Percentiles rank a stretch among this genome's conserved stretches.
Evolutionary conservation across 1,284 basidiomycete genomes (phyloP).

Genomic region (Sporisorium iseilematis-ciliati): DNA sequence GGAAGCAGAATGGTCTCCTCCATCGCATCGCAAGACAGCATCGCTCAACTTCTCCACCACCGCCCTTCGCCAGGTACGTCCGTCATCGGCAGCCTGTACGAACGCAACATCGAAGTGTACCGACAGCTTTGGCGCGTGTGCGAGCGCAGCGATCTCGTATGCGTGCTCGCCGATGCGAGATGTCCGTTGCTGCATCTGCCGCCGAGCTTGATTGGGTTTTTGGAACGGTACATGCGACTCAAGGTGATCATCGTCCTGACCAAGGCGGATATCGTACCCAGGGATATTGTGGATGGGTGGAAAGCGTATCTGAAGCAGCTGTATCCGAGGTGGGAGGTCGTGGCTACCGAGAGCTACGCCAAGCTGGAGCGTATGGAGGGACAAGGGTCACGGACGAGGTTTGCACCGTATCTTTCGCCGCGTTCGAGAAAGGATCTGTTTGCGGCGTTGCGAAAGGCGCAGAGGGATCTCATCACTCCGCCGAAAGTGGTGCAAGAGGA

Average conservation of each 20-base stretch:
- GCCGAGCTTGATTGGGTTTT: slow-evolving; percentile 72
- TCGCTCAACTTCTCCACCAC: slow-evolving; percentile 26
- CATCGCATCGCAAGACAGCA: slow-evolving; percentile 36
- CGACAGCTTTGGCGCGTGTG: slow-evolving; percentile 61
- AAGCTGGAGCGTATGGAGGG: slow-evolving; percentile 51
- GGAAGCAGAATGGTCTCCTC: slow-evolving; percentile 42
- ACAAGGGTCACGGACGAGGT: slow-evolving; percentile 49
- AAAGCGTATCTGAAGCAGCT: slow-evolving; percentile 35
- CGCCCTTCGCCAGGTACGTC: slow-evolving; percentile 72
- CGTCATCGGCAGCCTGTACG: slow-evolving; percentile 74
- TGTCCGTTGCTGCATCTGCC: slow-evolving; percentile 79
- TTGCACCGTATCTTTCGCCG: slow-evolving; percentile 47
- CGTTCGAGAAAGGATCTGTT: slow-evolving; percentile 72
- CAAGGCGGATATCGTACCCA: slow-evolving; percentile 56
- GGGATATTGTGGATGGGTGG: slow-evolving; percentile 48
- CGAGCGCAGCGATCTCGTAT: slow-evolving; percentile 80
- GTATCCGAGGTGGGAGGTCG: slow-evolving; percentile 53
- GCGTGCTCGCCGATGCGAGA: slow-evolving; percentile 86
- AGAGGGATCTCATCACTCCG: slow-evolving; percentile 78
- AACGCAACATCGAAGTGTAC: slow-evolving; percentile 60
- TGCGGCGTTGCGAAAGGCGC: slow-evolving; percentile 77
- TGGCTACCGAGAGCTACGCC: slow-evolving; percentile 54
- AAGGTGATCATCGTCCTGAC: slow-evolving; percentile 71
- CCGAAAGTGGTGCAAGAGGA: slow-evolving; percentile 76
- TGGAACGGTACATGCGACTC: slow-evolving; percentile 71